Evolutionary conservation across 768 basidiomycete species (phyloP), one percentile per base, ranked within the genome.

Genomic region (Coprinopsis marcescibilis): DNA sequence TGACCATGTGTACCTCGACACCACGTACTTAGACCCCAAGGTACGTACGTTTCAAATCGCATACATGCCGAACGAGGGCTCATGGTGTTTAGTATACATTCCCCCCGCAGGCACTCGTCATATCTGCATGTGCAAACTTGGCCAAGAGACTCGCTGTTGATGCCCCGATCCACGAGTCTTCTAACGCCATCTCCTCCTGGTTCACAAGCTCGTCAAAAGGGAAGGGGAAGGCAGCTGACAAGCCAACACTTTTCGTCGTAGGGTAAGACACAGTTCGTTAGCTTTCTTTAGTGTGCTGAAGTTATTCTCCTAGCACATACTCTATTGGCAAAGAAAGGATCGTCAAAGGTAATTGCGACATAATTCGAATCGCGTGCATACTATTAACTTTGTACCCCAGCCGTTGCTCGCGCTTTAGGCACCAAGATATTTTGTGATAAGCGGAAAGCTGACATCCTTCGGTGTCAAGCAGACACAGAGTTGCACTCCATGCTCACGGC

Each of bases 271-370:
- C 29, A 29, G 39, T 4, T 36, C 29, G 46, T 19, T 13, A n/a
- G 21, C 29, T 46, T 32, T 1, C 37, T 33, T 46, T 41, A 42
- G 14, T 37, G 14, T 20, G 40, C 29, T 32, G 21, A 35, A 42
- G 21, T 48, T 35, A 21, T 19, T 19, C 11, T 41, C 25, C 45
- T 50, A 91, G 92, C 8, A 97, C 96, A 0, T 99, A 99, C 65
- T 90, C 90, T 0, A 91, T 98, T 40, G 96, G 96, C 32, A 99
- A 99, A 63, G 96, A 99, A 63, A 82, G 96, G 19, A 87, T 98
- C 32, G 93, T 96, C 32, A 96, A 97, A 77, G 92, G 91, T 89
- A 47, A 25, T 36, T 50, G 27, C 5, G 20, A 30, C 23, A 32
- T 48, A n/a, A n/a, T n/a, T n/a, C n/a, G n/a, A n/a, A 13, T 29